Base-by-base conservation (phyloP, 169 alveolate genomes). In the Plasmodium fragile region DNA sequence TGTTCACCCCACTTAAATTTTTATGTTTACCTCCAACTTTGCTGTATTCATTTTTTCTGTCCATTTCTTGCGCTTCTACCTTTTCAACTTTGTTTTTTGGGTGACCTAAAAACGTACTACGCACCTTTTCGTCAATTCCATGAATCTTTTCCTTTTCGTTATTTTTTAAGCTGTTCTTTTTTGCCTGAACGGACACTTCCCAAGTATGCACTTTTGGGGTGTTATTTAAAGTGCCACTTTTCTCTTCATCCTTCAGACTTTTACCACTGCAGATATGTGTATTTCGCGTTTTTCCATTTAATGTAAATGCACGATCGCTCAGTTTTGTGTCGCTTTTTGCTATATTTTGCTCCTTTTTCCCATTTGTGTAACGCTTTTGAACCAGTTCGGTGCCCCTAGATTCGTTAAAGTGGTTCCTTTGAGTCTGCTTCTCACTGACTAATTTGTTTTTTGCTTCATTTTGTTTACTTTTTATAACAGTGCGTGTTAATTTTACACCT, bases 241-340 rank as follows among this genome's bases (percentile, higher is more conserved):
- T 73, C 4, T 84, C 83, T 39, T 87, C 22, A 41, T 52, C 52
- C 41, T 90, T 77, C 43, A 82, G 59, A 82, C 78, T 53, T 45
- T 73, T 53, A 36, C 16, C 39, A 49, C 36, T 18, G 10, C 43
- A 55, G 25, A 55, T 80, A 22, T 75, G 45, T 75, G 49, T 79
- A 55, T 78, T 89, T 49, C 52, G 32, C 78, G 45, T 69, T 22
- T 55, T 69, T 43, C 72, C 80, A 87, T 77, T 83, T 72, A 83
- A 59, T 72, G 28, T 71, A 30, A 10, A 13, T 72, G 3, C n/a
- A n/a, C 59, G n/a, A 11, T 72, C 72, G 18, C 59, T 53, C 45
- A 83, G 25, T 16, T 83, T 22, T 28, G 22, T 22, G 10, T 71
- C 53, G 5, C 28, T 52, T 41, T 87, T 82, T 87, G 80, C 69